Base-by-base conservation (phyloP, 257 asterid species). In the Nicotiana sylvestris region DNA sequence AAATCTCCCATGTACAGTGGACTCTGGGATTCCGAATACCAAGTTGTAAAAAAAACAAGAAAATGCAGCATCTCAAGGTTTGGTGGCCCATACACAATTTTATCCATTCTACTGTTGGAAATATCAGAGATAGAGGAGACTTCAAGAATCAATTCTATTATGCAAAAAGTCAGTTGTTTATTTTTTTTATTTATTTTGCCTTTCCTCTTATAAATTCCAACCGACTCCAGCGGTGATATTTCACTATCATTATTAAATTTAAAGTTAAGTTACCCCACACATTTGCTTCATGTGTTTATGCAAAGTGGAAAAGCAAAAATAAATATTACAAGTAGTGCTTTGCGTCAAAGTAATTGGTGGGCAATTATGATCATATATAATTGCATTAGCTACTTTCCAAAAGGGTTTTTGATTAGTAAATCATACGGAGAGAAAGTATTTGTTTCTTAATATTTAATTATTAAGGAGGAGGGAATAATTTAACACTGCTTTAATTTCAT, bases 71-170 rank as follows among this genome's bases (percentile, higher is more conserved):
- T 76, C 46, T 76, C 46, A 51, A 76, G 64, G 29, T 8, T 76
- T 76, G 80, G 64, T 76, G 80, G 64, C 46, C 46, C 80, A 76
- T 76, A 51, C 64, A 8, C 17, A 49, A 49, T 49, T 74, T 27
- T 13, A 74, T 8, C 64, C 64, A 9, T 43, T 9, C 0, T 3
- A 15, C 12, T 51, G 64, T 72, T 25, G 39, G 16, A 72, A 21
- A 72, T 25, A 46, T 21, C 21, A 51, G 62, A 51, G 80, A 76
- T 27, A 15, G 43, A 15, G 16, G 64, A 76, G 9, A 76, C 80
- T 76, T 27, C 46, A 76, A 76, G 80, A 51, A 76, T 29, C 46
- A 76, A 51, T 76, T 16, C 80, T 27, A 25, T 15, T 49, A 43
- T 74, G 43, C 27, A 74, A 74, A 43, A 74, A 49, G 62, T 15